A percentile compares a stretch with the other conserved stretches of the same genome.
Conservation (phyloP, 2,329 filamentous ascomycete genomes). For the Colletotrichum brevisporum region DNA sequence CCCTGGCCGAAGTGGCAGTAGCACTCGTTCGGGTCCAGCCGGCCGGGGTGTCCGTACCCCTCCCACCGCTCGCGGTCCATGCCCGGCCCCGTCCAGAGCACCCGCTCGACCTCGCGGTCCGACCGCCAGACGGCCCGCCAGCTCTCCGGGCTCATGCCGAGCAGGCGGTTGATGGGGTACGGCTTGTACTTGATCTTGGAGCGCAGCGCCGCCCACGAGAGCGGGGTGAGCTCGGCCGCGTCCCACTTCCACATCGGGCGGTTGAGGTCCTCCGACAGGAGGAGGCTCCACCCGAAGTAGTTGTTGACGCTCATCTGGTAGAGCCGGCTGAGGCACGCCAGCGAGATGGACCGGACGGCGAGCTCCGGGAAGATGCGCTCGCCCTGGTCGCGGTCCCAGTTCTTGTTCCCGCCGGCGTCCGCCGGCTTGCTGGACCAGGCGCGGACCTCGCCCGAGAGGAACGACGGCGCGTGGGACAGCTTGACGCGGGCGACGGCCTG, state of each 20-base stretch:
- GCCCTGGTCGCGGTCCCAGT: background rate
- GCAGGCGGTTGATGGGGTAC: conserved; percentile 7
- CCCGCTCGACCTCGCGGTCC: conserved; percentile 4
- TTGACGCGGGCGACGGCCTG: conserved; percentile 28
- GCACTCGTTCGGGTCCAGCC: conserved; percentile 21
- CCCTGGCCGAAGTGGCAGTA: conserved; percentile 22
- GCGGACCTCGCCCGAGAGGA: conserved; percentile 29
- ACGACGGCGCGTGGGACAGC: conserved; percentile 17
- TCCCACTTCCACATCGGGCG: conserved; percentile 9
- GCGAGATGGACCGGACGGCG: conserved; percentile 16
- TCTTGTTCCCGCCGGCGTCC: background rate
- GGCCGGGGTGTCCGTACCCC: conserved; percentile 8
- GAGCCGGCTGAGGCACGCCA: background rate
- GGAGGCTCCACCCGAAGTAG: background rate
- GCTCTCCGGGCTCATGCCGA: conserved; percentile 9
- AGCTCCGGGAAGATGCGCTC: conserved; percentile 28
- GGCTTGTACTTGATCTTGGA: background rate
- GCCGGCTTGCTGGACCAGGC: conserved; percentile 30
- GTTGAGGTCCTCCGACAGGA: background rate
- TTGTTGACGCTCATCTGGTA: background rate
- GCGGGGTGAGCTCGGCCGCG: background rate
- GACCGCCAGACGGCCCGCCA: conserved; percentile 27
- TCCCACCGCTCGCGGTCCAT: conserved; percentile 15
- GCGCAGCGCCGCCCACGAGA: conserved; percentile 9
- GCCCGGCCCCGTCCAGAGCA: conserved; percentile 24